These are phyloP conservation scores for Leccinellum rugosiceps DNA, from an alignment of 768 basidiomycete genomes.

Conservation along the genomic window DNA sequence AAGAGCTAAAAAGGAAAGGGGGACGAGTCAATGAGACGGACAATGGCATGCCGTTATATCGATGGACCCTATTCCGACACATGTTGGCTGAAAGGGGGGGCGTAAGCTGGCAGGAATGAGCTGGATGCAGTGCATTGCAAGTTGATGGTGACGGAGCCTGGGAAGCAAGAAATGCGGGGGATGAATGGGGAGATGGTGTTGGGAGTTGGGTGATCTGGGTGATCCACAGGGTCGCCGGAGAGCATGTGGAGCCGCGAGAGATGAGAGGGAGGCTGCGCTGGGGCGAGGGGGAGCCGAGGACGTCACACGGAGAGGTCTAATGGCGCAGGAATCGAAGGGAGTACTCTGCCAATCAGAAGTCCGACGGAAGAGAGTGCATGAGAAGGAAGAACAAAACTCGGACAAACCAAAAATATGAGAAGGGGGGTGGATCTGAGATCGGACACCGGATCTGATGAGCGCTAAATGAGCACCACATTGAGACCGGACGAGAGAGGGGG, in stretches of 20 bases:
- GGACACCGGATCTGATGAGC: constrained; percentile 12
- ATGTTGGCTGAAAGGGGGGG: constrained; percentile 14
- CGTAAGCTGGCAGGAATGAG: constrained; percentile 4
- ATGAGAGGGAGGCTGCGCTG: neutral
- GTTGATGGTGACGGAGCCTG: constrained; percentile 1
- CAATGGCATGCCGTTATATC: constrained; percentile 9
- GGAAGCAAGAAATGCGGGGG: neutral
- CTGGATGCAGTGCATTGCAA: neutral
- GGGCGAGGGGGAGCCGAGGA: neutral
- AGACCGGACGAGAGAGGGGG: neutral
- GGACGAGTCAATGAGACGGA: neutral
- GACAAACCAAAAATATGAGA: constrained; percentile 9
- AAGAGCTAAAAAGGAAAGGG: constrained; percentile 12
- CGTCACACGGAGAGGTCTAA: neutral
- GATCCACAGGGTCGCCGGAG: neutral
- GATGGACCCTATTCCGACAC: constrained; percentile 7
- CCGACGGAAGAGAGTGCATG: constrained; percentile 7
- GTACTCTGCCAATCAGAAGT: neutral
- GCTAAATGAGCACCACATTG: neutral
- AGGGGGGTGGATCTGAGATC: constrained; percentile 12
- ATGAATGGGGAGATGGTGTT: neutral
- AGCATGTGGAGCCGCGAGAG: constrained; percentile 1
- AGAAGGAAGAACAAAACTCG: constrained; percentile 7
- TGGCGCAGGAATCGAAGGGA: neutral
- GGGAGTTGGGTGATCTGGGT: neutral